Base-by-base conservation (phyloP, 2,329 filamentous ascomycete genomes). In the Apiospora sp. region DNA sequence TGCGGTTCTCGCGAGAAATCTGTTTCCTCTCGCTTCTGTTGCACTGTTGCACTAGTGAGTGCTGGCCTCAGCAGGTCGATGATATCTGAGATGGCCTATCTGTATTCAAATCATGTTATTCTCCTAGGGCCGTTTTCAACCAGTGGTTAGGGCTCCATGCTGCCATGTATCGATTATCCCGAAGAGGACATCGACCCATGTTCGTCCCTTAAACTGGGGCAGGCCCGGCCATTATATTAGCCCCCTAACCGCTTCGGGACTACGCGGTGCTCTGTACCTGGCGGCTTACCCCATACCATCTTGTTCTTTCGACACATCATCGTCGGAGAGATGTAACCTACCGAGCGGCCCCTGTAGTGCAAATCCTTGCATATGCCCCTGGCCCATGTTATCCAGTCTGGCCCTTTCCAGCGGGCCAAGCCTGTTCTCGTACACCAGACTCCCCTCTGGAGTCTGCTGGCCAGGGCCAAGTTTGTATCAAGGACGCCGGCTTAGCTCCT, bases 401-500 rank as follows among this genome's bases (percentile, higher is more conserved):
- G 79, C 80, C 79, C 78, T 79, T 79, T 79, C 75, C 72, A 81
- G 80, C 79, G 79, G 79, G 81, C 82, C 82, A 82, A 83, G 82
- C 77, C 78, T 74, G 74, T 77, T 77, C 80, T 83, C 80, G 79
- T 80, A 83, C 80, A 77, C 79, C 77, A 77, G 73, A 73, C 73
- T 75, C 74, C 76, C 76, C 76, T 77, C 77, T 74, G 75, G 76
- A 75, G 75, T 77, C 78, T 43, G 30, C 77, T 76, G 78, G 77
- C 78, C 78, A 76, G 80, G 78, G 76, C 79, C 76, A 79, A 78
- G 77, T 78, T 80, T 85, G 85, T 86, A 83, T 85, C 85, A 86
- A 82, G 82, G 82, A 84, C 82, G 80, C 84, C 85, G 85, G 85
- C 84, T 84, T 83, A 82, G 82, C 82, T 84, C 84, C 84, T 86